Evolutionary conservation across 208 protist genomes (phyloP).

Genomic region (Leishmania braziliensis): DNA sequence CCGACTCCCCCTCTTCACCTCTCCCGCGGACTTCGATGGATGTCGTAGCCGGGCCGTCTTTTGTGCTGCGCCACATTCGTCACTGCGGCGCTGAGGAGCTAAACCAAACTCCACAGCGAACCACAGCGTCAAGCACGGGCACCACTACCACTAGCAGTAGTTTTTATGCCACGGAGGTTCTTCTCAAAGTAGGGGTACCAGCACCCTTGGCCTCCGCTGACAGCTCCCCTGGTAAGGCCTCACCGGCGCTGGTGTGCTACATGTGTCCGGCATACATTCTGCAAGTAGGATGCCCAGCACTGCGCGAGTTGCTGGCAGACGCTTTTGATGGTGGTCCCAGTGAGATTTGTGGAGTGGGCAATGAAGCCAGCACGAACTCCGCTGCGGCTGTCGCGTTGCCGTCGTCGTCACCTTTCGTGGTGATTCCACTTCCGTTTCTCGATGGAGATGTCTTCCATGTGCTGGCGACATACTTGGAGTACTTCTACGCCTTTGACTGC

Average conservation of each 20-base stretch:
- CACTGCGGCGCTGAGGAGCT: background rate
- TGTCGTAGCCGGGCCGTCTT: background rate
- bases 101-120: background rate
- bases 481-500: conserved; percentile 51
- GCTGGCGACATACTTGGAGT: conserved; percentile 71
- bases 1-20: background rate
- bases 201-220: background rate
- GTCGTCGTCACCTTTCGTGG: background rate
- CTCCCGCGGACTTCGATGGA: background rate
- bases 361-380: background rate
- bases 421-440: conserved; percentile 50
- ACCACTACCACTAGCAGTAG: background rate
- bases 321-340: conserved; percentile 4
- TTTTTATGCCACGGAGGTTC: conserved; percentile 10
- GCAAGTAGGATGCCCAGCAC: conserved; percentile 31
- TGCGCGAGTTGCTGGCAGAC: conserved; percentile 49
- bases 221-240: background rate
- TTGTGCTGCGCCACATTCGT: conserved; percentile 26
- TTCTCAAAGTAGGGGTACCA: conserved; percentile 23
- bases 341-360: background rate
- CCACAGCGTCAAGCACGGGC: background rate
- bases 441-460: conserved; percentile 41
- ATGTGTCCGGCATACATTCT: conserved; percentile 48
- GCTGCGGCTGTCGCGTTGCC: background rate
- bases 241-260: conserved; percentile 16